Conservation (phyloP, 2,329 filamentous ascomycete genomes). For the Apiospora saccharicola region DNA sequence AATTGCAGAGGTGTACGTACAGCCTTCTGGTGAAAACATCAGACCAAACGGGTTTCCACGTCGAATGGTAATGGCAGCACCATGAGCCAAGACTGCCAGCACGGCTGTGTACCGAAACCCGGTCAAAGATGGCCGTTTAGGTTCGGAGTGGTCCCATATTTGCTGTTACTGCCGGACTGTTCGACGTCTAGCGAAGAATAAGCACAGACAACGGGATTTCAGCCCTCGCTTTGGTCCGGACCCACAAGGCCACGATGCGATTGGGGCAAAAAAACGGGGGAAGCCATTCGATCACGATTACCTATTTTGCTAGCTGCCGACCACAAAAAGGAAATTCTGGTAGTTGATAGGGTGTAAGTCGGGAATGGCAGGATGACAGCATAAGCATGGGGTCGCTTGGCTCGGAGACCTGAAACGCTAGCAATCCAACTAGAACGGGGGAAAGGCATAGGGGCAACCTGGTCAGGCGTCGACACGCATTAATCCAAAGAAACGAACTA, state of each 20-base stretch:
- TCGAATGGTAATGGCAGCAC: constrained; percentile 4
- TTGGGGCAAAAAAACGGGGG: neutral
- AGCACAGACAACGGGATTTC: neutral
- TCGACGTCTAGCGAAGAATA: neutral
- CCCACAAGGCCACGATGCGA: neutral
- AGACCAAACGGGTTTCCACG: neutral
- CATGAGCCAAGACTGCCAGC: neutral
- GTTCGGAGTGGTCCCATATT: neutral
- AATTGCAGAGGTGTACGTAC: too few species aligned
- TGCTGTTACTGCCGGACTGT: constrained; percentile 15
- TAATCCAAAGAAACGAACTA: neutral
- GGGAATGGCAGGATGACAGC: neutral
- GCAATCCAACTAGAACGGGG: neutral
- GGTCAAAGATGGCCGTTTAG: neutral
- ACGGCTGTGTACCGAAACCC: neutral
- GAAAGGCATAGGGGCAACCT: neutral
- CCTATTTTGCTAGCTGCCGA: neutral
- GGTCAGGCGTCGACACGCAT: neutral
- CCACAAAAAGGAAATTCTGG: neutral
- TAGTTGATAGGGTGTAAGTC: neutral
- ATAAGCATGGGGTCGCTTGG: constrained; percentile 3
- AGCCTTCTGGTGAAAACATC: neutral
- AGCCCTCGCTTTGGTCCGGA: neutral
- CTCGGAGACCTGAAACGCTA: neutral
- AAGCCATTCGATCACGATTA: neutral